These are phyloP conservation scores for Salix udensis DNA, from an alignment of 345 rosid genomes.

Conservation along the genomic window DNA sequence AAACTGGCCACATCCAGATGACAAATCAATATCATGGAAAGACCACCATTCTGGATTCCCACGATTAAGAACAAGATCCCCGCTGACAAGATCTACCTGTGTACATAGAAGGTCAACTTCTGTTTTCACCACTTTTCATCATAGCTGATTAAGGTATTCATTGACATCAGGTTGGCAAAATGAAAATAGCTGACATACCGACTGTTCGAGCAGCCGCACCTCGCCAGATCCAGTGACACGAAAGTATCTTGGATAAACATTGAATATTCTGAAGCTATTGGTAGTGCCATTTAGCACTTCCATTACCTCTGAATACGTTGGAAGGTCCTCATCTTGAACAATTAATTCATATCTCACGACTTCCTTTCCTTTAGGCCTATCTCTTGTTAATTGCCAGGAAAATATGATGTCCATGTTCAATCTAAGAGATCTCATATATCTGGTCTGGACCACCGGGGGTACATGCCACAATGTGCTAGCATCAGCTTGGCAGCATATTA, in stretches of 20 bases:
- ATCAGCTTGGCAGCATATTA: conserved; percentile 54
- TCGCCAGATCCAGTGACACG: conserved; percentile 51
- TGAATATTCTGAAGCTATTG: conserved; percentile 30
- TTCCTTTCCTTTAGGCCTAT: conserved; percentile 46
- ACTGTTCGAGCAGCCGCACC: conserved; percentile 34
- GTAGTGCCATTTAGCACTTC: conserved; percentile 38
- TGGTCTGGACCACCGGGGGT: conserved; percentile 39
- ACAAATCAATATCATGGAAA: conserved; percentile 34
- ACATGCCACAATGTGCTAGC: conserved; percentile 42
- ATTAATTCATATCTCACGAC: conserved; percentile 35
- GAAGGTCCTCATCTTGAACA: conserved; percentile 38
- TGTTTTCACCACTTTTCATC: not conserved
- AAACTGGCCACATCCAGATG: conserved; percentile 28
- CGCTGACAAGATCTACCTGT: conserved; percentile 38
- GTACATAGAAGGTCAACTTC: not conserved
- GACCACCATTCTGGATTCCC: conserved; percentile 47
- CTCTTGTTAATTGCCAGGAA: conserved; percentile 40
- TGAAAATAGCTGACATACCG: conserved; percentile 19
- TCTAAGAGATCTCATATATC: conserved; percentile 34
- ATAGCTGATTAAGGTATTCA: not conserved
- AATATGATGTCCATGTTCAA: conserved; percentile 35
- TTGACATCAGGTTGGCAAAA: not conserved
- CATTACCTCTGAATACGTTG: conserved; percentile 32
- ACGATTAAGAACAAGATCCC: conserved; percentile 41
- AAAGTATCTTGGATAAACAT: conserved; percentile 46